Base-by-base conservation (phyloP, 2,329 filamentous ascomycete species). In the Neofusicoccum cordaticola region DNA sequence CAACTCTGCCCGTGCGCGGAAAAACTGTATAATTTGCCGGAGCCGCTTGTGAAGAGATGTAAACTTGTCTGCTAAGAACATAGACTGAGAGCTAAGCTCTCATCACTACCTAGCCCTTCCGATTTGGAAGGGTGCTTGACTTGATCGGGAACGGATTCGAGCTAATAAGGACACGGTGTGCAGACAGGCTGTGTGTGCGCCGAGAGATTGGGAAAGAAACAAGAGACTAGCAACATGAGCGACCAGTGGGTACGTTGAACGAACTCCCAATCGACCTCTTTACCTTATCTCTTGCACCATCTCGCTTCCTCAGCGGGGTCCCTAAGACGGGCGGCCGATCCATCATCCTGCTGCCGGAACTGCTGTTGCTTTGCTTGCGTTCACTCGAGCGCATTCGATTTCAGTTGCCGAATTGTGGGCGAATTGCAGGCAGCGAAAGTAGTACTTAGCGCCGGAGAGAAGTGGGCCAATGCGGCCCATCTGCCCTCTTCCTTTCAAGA, bases 301-400 rank as follows among this genome's bases (percentile, higher is more conserved):
- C 41, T 7, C n/a, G 53, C 22, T 11, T 22, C 13, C 53, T 31
- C 19, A 34, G 15, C 39, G 27, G 31, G 39, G 39, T 11, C 13
- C 53, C 15, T 34, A 31, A 47, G 56, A n/a, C 31, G 42, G n/a
- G 31, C 17, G 42, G 31, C 42, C 56, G 56, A 42, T 44, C 39
- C 53, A 45, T 58, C 56, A 60, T 60, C 41, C 56, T 45, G 42
- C 56, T 60, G 44, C 42, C 31, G 42, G 42, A 48, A 47, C 56
- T 44, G 31, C 41, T 47, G 15, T 15, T 60, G 56, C 42, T 60
- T 58, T 37, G 27, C 17, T 37, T 37, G 41, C 53, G 17, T 42
- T 60, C 34, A 27, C 56, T 47, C 31, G n/a, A 60, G 42, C 42
- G 42, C 31, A 19, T 34, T n/a, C 9, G 17, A 7, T 8, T 12